phyloP scores from a whole-genome alignment of 1,139 yeast genomes.

The Yamadazyma kanchanaburiensis region DNA sequence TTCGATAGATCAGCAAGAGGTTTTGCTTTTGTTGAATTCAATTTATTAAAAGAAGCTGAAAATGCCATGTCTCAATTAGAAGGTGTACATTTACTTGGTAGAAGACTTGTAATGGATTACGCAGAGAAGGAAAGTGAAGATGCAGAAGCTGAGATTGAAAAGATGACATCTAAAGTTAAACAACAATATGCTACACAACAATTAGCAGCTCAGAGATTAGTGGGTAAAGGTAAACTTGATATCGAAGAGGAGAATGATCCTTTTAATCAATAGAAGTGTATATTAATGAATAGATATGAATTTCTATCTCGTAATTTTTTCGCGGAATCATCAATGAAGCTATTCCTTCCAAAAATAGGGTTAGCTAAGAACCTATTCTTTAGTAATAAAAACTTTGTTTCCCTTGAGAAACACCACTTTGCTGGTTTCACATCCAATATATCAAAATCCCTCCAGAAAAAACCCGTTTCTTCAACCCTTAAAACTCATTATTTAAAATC shows the following conservation, averaged over 20 bases:
- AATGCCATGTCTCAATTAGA: conserved; percentile 91
- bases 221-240: conserved; percentile 72
- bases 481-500: conserved; percentile 11
- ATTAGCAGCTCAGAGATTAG: conserved; percentile 65
- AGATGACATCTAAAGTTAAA: conserved; percentile 82
- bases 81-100: conserved; percentile 95
- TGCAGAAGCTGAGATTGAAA: conserved; percentile 86
- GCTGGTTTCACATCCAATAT: too few species aligned
- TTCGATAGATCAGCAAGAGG: conserved; percentile 95
- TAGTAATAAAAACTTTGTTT: too few species aligned
- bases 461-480: too few species aligned
- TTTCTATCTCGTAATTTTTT: too few species aligned
- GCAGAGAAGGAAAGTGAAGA: conserved; percentile 80
- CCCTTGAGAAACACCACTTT: too few species aligned
- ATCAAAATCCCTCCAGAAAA: too few species aligned
- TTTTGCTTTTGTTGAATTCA: conserved; percentile 94
- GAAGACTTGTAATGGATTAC: conserved; percentile 92
- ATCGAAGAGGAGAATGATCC: conserved; percentile 48
- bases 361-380: too few species aligned
- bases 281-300: too few species aligned
- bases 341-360: too few species aligned
- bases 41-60: conserved; percentile 87
- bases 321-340: too few species aligned
- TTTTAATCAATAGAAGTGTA: conserved; percentile 2
- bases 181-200: conserved; percentile 79